Base-by-base conservation (phyloP, 495 filamentous ascomycete genomes). In the Parathielavia appendiculata region DNA sequence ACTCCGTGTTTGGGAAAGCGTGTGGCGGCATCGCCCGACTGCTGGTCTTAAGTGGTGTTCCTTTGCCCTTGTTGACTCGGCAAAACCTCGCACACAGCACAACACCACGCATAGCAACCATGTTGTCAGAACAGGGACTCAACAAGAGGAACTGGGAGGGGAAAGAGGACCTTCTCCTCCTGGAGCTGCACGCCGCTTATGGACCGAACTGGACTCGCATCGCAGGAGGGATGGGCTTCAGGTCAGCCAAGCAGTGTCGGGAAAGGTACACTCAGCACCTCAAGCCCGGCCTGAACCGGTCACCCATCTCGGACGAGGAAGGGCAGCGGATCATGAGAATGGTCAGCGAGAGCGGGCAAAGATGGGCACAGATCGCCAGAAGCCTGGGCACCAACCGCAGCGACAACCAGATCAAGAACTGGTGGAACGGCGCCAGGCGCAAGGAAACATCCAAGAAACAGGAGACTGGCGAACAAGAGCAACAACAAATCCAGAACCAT, bases 401-500 rank as follows among this genome's bases (percentile, higher is more conserved):
- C 75, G 93, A 98, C 78, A 98, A 98, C 68, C 89, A 90, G 35
- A 91, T 98, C 51, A 98, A 98, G 83, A 98, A 98, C 74, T 97
- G 91, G 90, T 97, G 90, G 90, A 97, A 98, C 72, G 92, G 93
- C 36, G 89, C 88, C 67, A 86, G 90, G 85, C 83, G 92, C 63
- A 73, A 81, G 61, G 66, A 76, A 69, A 63, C 73, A 22, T 19
- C 32, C 17, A 63, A 69, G 49, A 58, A 51, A 16, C 60, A 59
- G 20, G 66, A 65, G 56, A 58, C 52, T 6, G 13, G 22, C 17
- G 43, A 52, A n/a, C 20, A 26, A 3, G 38, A 56, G 41, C 30
- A 45, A 35, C 39, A 13, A 10, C 32, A 47, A 54, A 19, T 17
- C 5, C 32, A 41, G 7, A 16, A 41, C 4, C 55, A 43, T 5